These are phyloP conservation scores for Paramecium tetraurelia DNA, from an alignment of 73 alveolate species.

Conservation along the genomic window DNA sequence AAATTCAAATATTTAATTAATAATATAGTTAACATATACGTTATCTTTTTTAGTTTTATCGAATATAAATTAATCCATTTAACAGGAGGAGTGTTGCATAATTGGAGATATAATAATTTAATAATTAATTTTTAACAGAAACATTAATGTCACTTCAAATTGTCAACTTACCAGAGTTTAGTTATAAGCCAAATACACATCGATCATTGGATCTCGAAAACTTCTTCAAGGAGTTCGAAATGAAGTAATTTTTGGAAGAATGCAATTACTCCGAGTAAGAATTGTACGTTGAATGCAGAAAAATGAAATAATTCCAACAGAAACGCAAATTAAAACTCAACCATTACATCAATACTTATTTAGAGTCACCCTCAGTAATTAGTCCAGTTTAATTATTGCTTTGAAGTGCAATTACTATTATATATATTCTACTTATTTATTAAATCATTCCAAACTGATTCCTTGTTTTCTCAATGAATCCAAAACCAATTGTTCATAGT, in stretches of 20 bases:
- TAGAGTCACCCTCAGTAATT: constrained; percentile 24
- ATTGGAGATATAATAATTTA: neutral
- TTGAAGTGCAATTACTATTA: neutral
- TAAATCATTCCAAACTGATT: constrained; percentile 41
- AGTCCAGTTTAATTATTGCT: constrained; percentile 16
- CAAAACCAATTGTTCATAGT: constrained; percentile 46
- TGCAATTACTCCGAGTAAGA: neutral
- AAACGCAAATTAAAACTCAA: constrained; percentile 14
- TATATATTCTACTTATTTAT: neutral
- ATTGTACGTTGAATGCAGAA: neutral
- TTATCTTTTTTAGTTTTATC: neutral
- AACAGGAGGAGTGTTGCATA: neutral
- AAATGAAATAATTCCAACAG: neutral
- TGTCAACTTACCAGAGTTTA: constrained; percentile 18
- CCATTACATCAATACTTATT: neutral
- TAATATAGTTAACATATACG: neutral
- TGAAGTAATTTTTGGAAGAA: neutral
- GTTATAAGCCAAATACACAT: neutral
- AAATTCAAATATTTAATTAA: constrained; percentile 6
- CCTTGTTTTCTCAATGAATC: constrained; percentile 38
- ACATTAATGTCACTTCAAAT: constrained; percentile 3
- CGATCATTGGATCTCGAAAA: neutral
- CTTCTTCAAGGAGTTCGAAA: constrained; percentile 16
- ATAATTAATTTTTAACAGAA: neutral
- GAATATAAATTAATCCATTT: neutral